These are phyloP conservation scores for Penicillium sp. DNA, from an alignment of 2,329 filamentous ascomycete genomes.

Conservation along the genomic window DNA sequence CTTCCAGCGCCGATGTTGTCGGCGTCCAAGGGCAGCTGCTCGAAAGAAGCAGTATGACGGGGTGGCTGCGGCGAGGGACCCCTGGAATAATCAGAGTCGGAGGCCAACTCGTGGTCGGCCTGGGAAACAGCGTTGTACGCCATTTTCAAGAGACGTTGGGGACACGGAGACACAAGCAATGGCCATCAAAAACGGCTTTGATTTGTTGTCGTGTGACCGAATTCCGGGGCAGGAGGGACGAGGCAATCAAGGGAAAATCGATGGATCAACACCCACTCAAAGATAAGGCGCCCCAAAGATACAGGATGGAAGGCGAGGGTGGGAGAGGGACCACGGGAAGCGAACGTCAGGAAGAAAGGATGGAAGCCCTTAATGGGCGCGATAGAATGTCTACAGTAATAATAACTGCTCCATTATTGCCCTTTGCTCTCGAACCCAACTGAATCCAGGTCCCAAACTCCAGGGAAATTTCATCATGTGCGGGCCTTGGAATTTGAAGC, in stretches of 20 bases:
- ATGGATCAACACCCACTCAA: constrained; percentile 7
- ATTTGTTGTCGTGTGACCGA: constrained; percentile 17
- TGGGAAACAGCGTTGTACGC: constrained; percentile 51
- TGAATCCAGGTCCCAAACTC: neutral
- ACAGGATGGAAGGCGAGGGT: neutral
- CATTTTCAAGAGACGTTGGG: constrained; percentile 36
- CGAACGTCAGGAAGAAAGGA: neutral
- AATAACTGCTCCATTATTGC: neutral
- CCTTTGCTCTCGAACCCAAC: neutral
- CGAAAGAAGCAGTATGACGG: constrained; percentile 30
- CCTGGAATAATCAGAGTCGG: constrained; percentile 41
- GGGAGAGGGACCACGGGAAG: neutral
- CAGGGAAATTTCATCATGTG: constrained; percentile 1
- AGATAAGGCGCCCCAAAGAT: constrained; percentile 15
- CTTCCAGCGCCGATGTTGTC: constrained; percentile 37
- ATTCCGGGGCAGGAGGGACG: neutral
- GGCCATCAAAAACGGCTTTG: constrained; percentile 19
- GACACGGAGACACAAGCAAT: constrained; percentile 6
- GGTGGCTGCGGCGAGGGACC: constrained; percentile 34
- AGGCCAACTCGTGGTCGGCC: constrained; percentile 45
- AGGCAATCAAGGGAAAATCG: constrained; percentile 3
- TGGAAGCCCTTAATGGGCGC: neutral
- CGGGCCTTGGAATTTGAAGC: neutral
- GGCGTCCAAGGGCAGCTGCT: constrained; percentile 36
- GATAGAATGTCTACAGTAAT: constrained; percentile 8